phyloP scores from a whole-genome alignment of 331 rosid genomes.

The Malus hybrid region DNA sequence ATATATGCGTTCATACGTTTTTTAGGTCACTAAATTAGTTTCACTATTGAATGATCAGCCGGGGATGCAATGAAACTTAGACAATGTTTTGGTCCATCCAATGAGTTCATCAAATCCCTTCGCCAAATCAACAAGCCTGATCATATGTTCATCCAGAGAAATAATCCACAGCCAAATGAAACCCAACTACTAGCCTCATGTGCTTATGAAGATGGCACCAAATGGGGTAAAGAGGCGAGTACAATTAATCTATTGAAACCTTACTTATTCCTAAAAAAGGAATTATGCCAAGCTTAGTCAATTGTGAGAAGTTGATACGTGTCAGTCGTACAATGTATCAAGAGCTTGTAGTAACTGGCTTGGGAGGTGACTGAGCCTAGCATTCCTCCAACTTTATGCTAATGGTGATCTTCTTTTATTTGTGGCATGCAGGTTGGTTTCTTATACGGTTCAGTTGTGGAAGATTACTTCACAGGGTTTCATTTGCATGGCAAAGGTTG shows the following conservation, averaged over 20 bases:
- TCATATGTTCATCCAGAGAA: neutral
- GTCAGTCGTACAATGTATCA: too few relatives aligned
- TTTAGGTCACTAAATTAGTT: neutral
- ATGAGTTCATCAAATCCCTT: conserved; percentile 48
- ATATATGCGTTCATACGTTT: neutral
- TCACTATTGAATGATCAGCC: neutral
- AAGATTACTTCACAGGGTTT: conserved; percentile 63
- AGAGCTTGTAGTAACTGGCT: neutral
- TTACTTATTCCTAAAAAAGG: neutral
- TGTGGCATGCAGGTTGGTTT: conserved; percentile 52
- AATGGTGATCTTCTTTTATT: neutral
- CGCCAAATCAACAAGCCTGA: conserved; percentile 12
- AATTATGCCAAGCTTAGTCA: neutral
- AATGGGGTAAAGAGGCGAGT: conserved; percentile 66
- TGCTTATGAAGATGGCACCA: conserved; percentile 41
- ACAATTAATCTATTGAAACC: neutral
- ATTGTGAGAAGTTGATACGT: too few relatives aligned
- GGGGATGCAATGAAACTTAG: conserved; percentile 13
- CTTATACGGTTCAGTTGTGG: conserved; percentile 41
- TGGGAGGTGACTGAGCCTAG: neutral
- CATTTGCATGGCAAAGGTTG: conserved; percentile 56
- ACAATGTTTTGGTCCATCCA: conserved; percentile 38
- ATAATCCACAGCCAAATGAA: neutral
- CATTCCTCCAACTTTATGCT: neutral
- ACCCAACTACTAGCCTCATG: conserved; percentile 37